phyloP scores from a whole-genome alignment of 768 basidiomycete species.

The Amanita brunnescens region DNA sequence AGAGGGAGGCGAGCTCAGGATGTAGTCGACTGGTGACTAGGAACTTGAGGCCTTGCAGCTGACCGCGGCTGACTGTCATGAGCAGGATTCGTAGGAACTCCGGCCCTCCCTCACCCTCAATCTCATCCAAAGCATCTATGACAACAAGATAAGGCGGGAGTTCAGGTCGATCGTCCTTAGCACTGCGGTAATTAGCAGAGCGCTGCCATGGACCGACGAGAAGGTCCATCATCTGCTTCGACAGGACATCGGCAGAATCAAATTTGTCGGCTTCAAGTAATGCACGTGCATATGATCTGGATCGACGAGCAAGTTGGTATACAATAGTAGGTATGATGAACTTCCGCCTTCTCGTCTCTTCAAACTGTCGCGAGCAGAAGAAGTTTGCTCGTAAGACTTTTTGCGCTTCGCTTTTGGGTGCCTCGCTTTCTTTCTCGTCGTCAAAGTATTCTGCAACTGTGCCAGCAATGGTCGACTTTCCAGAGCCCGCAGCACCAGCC shows the following conservation, averaged over 20 bases:
- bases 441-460: neutral
- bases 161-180: no score
- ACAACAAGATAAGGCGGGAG: neutral
- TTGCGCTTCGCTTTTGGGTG: no score
- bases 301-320: slow-evolving; percentile 1
- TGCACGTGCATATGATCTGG: neutral
- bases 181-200: neutral
- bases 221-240: neutral
- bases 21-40: no score
- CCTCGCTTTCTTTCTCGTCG: neutral
- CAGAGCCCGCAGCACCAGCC: neutral
- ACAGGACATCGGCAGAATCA: neutral
- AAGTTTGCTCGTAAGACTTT: slow-evolving; percentile 4
- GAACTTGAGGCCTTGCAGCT: no score
- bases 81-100: no score
- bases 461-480: neutral
- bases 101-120: no score
- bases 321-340: slow-evolving; percentile 1
- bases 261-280: neutral
- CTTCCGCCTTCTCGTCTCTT: neutral
- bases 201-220: neutral
- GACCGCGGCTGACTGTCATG: no score
- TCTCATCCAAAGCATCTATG: neutral
- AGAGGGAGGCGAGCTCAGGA: no score
- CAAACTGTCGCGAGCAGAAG: slow-evolving; percentile 2